A percentile compares a stretch with the other conserved stretches of the same genome.
phyloP scores from a whole-genome alignment of 805 yeast genomes.

The Saturnispora bothae region DNA sequence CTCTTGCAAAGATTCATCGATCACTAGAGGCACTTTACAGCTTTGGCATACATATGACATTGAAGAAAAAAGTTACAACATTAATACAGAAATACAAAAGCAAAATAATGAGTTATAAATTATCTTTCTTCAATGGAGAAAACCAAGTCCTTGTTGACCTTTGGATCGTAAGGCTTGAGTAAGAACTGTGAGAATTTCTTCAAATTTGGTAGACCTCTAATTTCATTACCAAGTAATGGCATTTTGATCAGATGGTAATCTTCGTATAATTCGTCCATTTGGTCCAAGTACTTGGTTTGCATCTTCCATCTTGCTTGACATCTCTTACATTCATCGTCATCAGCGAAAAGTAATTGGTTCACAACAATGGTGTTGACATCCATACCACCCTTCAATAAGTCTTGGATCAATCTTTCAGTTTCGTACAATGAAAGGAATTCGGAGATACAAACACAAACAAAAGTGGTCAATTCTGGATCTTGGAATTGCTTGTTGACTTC shows the following conservation, averaged over 20 bases:
- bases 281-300: conserved; percentile 92
- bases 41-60: conserved; percentile 42
- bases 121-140: conserved; percentile 43
- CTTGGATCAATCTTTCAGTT: conserved; percentile 97
- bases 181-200: conserved; percentile 75
- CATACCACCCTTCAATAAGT: conserved; percentile 85
- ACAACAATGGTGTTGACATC: conserved; percentile 95
- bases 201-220: conserved; percentile 83
- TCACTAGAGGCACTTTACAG: conserved; percentile 46
- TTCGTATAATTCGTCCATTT: conserved; percentile 91
- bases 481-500: conserved; percentile 93
- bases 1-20: conserved; percentile 45
- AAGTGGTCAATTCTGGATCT: conserved; percentile 90
- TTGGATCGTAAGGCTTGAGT: conserved; percentile 66
- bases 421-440: conserved; percentile 94
- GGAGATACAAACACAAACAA: conserved; percentile 93
- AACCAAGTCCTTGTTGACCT: conserved; percentile 41
- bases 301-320: conserved; percentile 89
- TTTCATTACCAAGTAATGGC: conserved; percentile 92
- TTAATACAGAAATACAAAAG: no score
- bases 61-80: neutral
- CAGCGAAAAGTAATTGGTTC: conserved; percentile 87
- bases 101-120: neutral
- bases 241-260: conserved; percentile 93
- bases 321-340: conserved; percentile 72